Base-by-base conservation (phyloP, 2,329 filamentous ascomycete species). In the Fusarium nanum region DNA sequence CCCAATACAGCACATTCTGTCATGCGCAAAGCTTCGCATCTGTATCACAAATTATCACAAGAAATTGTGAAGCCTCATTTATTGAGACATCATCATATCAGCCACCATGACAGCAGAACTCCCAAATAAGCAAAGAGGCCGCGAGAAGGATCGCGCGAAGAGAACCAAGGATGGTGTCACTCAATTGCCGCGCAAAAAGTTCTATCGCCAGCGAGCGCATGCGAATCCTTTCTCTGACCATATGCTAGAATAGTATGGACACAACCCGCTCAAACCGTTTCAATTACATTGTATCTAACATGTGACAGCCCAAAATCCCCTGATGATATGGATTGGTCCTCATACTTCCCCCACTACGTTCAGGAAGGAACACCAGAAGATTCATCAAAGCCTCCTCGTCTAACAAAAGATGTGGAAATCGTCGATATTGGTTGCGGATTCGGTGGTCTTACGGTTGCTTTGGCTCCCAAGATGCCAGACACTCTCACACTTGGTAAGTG, bases 151-250 rank as follows among this genome's bases (percentile, higher is more conserved):
- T 77, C 89, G 87, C 73, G 85, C 85, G 58, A 81, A 84, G 56
- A 84, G 85, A 54, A 81, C 82, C 40, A 82, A 87, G 67, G 84
- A 87, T 76, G 84, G 81, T 23, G 81, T 82, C 41, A 81, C 88
- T 10, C 86, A 89, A 75, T 82, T 98, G 75, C 96, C 96, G 12
- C 91, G 93, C 81, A 99, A 99, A 86, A 95, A 92, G 83, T 97
- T 96, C 83, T 99, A 97, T 80, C 89, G 96, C 59, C 96, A 99
- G 81, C 89, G 96, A 80, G 96, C 96, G 40, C 96, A 99, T 83
- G 96, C 96, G 68, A 99, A 99, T 83, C 94, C 95, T 9, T 99
- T 99, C 82, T 98, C 95, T 5, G 96, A 99, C 77, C 96, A 99
- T 83, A 85, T 88, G 61, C 85, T 99, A 78, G 86, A 87, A 76